These are phyloP conservation scores for Colletotrichum navitas DNA, from an alignment of 2,329 filamentous ascomycete genomes.

Conservation along the genomic window DNA sequence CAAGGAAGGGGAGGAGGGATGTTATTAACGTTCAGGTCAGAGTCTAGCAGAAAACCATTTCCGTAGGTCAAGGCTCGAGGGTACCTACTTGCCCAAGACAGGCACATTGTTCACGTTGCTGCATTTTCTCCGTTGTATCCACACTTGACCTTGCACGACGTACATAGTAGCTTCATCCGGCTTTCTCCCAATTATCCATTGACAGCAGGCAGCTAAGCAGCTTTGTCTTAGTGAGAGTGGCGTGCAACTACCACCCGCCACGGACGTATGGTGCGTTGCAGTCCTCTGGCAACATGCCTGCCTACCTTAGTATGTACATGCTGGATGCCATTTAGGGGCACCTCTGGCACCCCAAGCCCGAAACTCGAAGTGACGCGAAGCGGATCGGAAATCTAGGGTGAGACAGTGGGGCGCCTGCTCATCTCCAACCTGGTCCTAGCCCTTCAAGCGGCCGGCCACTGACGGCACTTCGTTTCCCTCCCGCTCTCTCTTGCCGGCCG, in stretches of 20 bases:
- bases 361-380: conserved; percentile 41
- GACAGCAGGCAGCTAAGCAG: conserved; percentile 10
- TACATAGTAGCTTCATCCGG: conserved; percentile 28
- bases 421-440: neutral
- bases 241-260: conserved; percentile 5
- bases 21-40: conserved; percentile 26
- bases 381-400: conserved; percentile 38
- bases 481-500: neutral
- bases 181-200: conserved; percentile 36
- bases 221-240: conserved; percentile 7
- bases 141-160: conserved; percentile 34
- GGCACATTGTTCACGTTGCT: conserved; percentile 36
- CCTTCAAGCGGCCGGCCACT: conserved; percentile 10
- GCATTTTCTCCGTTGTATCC: conserved; percentile 14
- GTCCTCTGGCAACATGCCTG: neutral
- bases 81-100: conserved; percentile 10
- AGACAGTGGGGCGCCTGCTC: conserved; percentile 27
- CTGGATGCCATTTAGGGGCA: conserved; percentile 13
- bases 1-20: conserved; percentile 10
- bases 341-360: conserved; percentile 29
- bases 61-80: conserved; percentile 4
- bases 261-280: neutral
- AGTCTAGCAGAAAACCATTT: neutral
- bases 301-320: too few species aligned
- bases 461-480: conserved; percentile 23